phyloP scores from a whole-genome alignment of 129 eudicot genomes.

The Arctium minus region DNA sequence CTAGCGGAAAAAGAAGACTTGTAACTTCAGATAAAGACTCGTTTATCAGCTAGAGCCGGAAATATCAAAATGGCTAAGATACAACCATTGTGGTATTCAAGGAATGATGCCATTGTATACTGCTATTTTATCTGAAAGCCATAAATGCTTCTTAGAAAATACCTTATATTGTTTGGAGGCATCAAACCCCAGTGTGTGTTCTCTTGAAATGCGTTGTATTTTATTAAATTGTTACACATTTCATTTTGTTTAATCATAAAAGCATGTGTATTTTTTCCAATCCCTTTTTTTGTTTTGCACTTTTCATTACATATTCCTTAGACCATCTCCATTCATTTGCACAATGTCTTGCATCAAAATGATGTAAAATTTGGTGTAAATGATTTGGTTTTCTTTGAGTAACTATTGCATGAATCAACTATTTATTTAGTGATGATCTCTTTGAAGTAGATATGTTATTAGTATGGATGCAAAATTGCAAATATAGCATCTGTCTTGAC shows the following conservation, averaged over 20 bases:
- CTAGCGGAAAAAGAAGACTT: not conserved
- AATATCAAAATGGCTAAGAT: constrained; percentile 4
- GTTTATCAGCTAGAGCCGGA: not conserved
- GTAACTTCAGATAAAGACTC: not conserved
- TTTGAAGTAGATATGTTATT: too few species aligned
- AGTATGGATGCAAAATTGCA: too few species aligned
- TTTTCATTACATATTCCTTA: not conserved
- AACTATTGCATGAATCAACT: too few species aligned
- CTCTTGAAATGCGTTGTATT: constrained; percentile 27
- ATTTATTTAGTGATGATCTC: not conserved
- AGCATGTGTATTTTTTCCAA: not conserved
- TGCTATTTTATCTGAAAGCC: not conserved
- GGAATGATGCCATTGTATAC: not conserved
- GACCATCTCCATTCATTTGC: too few species aligned
- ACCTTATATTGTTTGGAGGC: not conserved
- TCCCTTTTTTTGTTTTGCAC: not conserved
- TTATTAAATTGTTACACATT: not conserved
- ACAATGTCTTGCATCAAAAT: too few species aligned
- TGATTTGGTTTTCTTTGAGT: too few species aligned
- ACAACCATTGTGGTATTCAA: not conserved
- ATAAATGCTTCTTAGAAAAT: not conserved
- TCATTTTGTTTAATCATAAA: not conserved
- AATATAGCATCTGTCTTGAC: too few species aligned
- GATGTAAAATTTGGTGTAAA: too few species aligned
- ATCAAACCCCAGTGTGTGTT: not conserved